phyloP scores from a whole-genome alignment of 2,329 filamentous ascomycete genomes.

The Stagonosporopsis chrysanthemi region DNA sequence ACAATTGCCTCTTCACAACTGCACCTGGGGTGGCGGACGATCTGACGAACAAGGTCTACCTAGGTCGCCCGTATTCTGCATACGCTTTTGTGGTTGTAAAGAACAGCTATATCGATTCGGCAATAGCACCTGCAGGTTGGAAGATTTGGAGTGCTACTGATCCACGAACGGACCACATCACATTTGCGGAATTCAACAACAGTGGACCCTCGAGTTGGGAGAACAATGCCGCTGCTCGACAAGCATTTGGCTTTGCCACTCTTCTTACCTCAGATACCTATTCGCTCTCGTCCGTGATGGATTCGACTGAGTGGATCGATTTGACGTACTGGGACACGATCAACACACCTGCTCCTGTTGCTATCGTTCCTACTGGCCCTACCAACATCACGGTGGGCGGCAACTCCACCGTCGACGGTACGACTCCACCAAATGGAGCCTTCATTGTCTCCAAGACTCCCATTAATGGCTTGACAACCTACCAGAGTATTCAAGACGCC shows the following conservation, averaged over 20 bases:
- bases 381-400: constrained; percentile 36
- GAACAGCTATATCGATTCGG: constrained; percentile 57
- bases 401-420: constrained; percentile 42
- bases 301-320: constrained; percentile 50
- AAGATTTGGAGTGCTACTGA: constrained; percentile 59
- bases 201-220: constrained; percentile 55
- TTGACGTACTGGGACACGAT: constrained; percentile 51
- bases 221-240: constrained; percentile 46
- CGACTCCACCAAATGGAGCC: constrained; percentile 46
- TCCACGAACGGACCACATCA: constrained; percentile 58
- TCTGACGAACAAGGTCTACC: constrained; percentile 51
- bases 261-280: constrained; percentile 50
- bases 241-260: constrained; percentile 45
- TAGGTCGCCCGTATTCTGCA: constrained; percentile 60
- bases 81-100: constrained; percentile 60
- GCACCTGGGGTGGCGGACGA: constrained; percentile 45
- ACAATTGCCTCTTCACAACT: constrained; percentile 56
- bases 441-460: constrained; percentile 50
- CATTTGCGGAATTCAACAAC: constrained; percentile 67
- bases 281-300: constrained; percentile 44
- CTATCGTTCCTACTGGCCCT: constrained; percentile 19
- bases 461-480: constrained; percentile 47
- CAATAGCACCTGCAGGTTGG: constrained; percentile 67
- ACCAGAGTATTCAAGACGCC: constrained; percentile 49
- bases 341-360: constrained; percentile 40